Conservation (phyloP, 108 stramenopile genomes). For the Aurantiochytrium sp. region DNA sequence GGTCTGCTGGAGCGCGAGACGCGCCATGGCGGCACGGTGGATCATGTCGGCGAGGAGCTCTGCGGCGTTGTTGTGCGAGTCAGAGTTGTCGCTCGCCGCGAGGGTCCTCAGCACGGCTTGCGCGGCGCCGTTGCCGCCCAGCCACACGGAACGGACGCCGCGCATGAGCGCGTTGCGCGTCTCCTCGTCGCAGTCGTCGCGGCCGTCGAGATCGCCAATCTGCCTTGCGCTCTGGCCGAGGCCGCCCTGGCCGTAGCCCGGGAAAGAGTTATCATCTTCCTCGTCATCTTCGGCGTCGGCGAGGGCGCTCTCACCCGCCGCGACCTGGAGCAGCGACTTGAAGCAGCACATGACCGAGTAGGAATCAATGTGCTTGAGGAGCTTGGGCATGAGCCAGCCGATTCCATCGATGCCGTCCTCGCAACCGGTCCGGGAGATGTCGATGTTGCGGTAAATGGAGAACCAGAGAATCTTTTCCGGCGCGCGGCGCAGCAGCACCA, state of each 20-base stretch:
- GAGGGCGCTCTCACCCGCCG: background rate
- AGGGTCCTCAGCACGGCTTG: background rate
- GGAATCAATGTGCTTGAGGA: constrained; percentile 28
- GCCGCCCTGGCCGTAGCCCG: background rate
- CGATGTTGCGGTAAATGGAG: constrained; percentile 26
- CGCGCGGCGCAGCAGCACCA: background rate
- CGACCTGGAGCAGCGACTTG: background rate
- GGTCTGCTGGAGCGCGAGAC: background rate
- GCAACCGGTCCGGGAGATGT: background rate
- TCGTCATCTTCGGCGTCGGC: background rate
- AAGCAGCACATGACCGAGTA: constrained; percentile 26
- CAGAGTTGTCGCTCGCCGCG: constrained; percentile 17
- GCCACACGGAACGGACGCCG: background rate
- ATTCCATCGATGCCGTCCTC: background rate
- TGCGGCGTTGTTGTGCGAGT: constrained; percentile 25
- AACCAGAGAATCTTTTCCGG: constrained; percentile 24
- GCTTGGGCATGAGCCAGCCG: constrained; percentile 20
- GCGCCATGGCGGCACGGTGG: constrained; percentile 19
- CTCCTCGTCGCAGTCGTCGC: constrained; percentile 3
- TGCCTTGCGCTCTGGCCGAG: background rate
- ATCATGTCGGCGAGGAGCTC: constrained; percentile 28
- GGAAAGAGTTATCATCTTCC: background rate
- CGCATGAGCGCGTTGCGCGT: background rate
- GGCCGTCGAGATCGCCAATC: background rate
- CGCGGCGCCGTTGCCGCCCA: background rate